Evolutionary conservation across 345 rosid genomes (phyloP).

Genomic region (Eutrema yunnanense): DNA sequence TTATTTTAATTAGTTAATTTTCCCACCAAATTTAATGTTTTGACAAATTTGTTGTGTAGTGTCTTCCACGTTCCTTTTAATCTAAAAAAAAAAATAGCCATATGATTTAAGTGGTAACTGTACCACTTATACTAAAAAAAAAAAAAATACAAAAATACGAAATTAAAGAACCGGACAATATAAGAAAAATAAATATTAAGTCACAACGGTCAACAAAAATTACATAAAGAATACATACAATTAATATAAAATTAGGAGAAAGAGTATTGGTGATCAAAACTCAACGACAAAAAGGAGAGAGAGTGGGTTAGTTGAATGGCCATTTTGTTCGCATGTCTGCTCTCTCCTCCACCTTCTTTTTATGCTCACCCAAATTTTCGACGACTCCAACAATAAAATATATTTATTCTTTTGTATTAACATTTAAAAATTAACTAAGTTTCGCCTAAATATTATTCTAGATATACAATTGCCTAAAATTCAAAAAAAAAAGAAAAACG

Average conservation of each 20-base stretch:
- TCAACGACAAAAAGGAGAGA: conserved; percentile 28
- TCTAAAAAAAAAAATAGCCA: neutral
- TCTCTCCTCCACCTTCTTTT: conserved; percentile 34
- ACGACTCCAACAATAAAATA: conserved; percentile 3
- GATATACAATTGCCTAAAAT: neutral
- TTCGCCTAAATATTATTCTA: neutral
- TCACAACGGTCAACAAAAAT: conserved; percentile 18
- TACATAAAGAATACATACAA: neutral
- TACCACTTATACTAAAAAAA: no score
- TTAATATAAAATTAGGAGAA: neutral
- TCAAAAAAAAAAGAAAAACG: neutral
- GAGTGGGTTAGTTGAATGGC: conserved; percentile 37
- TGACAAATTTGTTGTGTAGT: conserved; percentile 18
- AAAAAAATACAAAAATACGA: no score
- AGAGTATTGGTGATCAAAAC: conserved; percentile 32
- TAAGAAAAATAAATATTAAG: neutral
- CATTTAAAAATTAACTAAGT: neutral
- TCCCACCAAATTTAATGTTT: neutral
- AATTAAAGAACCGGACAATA: neutral
- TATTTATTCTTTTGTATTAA: neutral
- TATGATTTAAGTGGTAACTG: conserved; percentile 19
- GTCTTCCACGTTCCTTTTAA: conserved; percentile 26
- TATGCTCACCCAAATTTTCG: conserved; percentile 16
- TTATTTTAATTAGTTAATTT: neutral
- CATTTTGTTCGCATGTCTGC: conserved; percentile 35